A percentile compares a stretch with the other conserved stretches of the same genome.
Conservation (phyloP, 1,284 basidiomycete genomes). For the Irpex lacteus region DNA sequence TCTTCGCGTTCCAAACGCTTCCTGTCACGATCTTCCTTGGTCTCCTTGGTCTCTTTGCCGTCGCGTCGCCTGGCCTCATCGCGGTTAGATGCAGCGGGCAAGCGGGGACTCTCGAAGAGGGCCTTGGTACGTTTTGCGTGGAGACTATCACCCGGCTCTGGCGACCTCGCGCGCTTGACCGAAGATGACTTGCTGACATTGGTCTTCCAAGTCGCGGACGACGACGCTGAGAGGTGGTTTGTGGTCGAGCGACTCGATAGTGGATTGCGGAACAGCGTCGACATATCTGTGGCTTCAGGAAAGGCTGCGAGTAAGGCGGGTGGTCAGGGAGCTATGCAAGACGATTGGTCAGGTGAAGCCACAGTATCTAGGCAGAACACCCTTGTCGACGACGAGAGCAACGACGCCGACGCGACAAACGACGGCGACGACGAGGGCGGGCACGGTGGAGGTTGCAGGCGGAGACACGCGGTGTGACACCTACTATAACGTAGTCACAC, state of each 20-base stretch:
- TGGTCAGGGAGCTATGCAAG: constrained; percentile 7
- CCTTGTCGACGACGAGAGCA: background rate
- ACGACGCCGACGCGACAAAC: background rate
- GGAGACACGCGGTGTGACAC: background rate
- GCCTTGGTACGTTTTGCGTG: constrained; percentile 34
- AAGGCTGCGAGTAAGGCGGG: background rate
- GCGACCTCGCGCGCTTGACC: constrained; percentile 62
- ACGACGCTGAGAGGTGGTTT: constrained; percentile 10
- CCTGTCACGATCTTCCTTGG: constrained; percentile 38
- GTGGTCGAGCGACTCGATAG: constrained; percentile 8
- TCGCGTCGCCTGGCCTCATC: constrained; percentile 27
- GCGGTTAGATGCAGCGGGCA: constrained; percentile 20
- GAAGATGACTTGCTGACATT: constrained; percentile 21
- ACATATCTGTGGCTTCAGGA: constrained; percentile 3
- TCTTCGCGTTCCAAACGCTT: constrained; percentile 51
- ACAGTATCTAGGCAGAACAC: background rate
- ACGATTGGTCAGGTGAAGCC: background rate
- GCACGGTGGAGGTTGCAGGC: constrained; percentile 5
- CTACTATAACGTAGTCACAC: background rate
- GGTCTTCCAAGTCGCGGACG: constrained; percentile 13
- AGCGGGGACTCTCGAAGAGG: constrained; percentile 24
- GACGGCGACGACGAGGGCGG: constrained; percentile 1
- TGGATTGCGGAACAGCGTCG: constrained; percentile 12
- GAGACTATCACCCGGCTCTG: constrained; percentile 45
- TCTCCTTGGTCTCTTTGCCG: constrained; percentile 25